Evolutionary conservation across 2,329 filamentous ascomycete species (phyloP).

Genomic region (Apiospora aurea): DNA sequence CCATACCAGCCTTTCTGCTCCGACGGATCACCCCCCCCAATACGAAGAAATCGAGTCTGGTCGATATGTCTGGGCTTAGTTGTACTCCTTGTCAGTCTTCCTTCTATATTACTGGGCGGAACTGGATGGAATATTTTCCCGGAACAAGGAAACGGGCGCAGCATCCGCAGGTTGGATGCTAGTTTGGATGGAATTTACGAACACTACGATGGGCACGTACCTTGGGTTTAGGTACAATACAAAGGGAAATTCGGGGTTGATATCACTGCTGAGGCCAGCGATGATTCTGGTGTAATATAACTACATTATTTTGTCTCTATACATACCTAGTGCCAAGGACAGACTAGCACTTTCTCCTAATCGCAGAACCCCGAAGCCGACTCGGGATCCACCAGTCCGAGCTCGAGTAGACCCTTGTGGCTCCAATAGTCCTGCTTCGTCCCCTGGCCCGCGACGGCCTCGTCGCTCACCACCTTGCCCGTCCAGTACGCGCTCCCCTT

Average conservation of each 20-base stretch:
- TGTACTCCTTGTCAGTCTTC: neutral
- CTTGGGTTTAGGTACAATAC: too few species aligned
- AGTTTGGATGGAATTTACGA: too few species aligned
- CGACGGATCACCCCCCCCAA: neutral
- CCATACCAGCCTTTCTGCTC: neutral
- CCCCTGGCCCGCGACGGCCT: neutral
- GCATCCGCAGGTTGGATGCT: too few species aligned
- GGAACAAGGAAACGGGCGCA: too few species aligned
- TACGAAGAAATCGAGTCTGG: neutral
- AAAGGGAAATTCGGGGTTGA: too few species aligned
- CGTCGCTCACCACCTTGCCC: neutral
- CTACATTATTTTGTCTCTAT: too few species aligned
- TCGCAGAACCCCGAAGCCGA: neutral
- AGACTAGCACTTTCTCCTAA: neutral
- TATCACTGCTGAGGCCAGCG: too few species aligned
- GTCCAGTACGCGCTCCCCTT: constrained; percentile 21
- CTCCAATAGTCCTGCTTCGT: constrained; percentile 8
- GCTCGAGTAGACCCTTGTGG: constrained; percentile 11
- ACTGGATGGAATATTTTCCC: too few species aligned
- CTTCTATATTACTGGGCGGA: neutral
- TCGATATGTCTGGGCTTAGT: neutral
- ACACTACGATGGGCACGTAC: too few species aligned
- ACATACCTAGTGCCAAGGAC: too few species aligned
- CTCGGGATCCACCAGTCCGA: neutral
- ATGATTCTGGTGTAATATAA: too few species aligned